These are phyloP conservation scores for Dryas integrifolia DNA, from an alignment of 331 rosid species.

Conservation along the genomic window DNA sequence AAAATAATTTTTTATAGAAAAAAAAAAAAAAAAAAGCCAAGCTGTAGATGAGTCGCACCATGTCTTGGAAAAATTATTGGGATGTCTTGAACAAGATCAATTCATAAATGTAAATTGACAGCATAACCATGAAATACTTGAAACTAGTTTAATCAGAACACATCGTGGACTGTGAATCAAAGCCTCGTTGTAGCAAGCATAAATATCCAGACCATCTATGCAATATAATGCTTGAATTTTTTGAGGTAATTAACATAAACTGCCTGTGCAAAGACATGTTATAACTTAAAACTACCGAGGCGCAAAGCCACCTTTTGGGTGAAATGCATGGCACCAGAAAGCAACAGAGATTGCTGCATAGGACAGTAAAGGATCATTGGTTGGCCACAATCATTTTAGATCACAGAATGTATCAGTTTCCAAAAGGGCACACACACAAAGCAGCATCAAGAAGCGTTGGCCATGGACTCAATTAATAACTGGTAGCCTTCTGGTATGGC, in stretches of 20 bases:
- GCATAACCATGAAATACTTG: too few species aligned
- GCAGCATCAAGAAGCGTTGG: conserved; percentile 55
- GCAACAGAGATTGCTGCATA: conserved; percentile 10
- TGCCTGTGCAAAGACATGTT: not conserved
- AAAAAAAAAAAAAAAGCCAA: too few species aligned
- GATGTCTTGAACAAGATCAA: not conserved
- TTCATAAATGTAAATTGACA: not conserved
- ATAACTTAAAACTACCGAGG: conserved; percentile 11
- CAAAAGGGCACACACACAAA: conserved; percentile 11
- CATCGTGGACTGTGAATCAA: not conserved
- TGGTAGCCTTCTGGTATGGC: conserved; percentile 87
- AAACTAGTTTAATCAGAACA: not conserved
- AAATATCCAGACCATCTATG: conserved; percentile 9
- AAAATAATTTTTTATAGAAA: too few species aligned
- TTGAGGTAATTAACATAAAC: not conserved
- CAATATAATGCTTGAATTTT: conserved; percentile 2
- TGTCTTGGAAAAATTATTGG: too few species aligned
- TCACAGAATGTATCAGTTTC: conserved; percentile 3
- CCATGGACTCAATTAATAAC: conserved; percentile 88
- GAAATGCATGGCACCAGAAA: conserved; percentile 17
- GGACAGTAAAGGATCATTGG: conserved; percentile 25
- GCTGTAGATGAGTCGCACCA: too few species aligned
- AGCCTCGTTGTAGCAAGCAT: not conserved
- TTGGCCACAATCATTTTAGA: conserved; percentile 23
- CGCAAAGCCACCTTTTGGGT: conserved; percentile 16